Base-by-base conservation (phyloP, 2,329 filamentous ascomycete species). In the Alternaria sp. region DNA sequence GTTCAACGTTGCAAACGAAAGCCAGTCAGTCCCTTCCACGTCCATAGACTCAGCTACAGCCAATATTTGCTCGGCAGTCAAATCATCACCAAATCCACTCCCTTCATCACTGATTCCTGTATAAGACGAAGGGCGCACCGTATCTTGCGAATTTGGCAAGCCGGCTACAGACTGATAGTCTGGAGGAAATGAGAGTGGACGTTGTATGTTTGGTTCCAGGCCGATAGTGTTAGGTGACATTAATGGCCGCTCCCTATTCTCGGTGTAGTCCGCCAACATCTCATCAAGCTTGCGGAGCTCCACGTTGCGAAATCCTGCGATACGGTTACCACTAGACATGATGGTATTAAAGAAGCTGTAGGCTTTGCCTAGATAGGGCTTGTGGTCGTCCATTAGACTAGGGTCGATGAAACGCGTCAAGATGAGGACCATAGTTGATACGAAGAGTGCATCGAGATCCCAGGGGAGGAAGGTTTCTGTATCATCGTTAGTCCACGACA, bases 21-120 rank as follows among this genome's bases (percentile, higher is more conserved):
- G 75, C 81, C 83, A 85, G 43, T 84, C 83, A 2, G 82, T 82
- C 30, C 83, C 81, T 12, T 68, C 71, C 12, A 71, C 53, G 66
- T 82, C 84, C 59, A 86, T 84, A 12, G 82, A 84, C 49, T 85
- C 82, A 0, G 83, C 83, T 63, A 85, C 79, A 4, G 82, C 83
- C 64, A 85, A 79, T 43, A 85, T 83, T 55, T 85, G 82, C 2
- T 80, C 82, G 2, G 82, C 80, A 0, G 82, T 84, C 12, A 85
- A 69, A 37, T 80, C 81, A 18, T 79, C 75, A 20, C 78, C 77
- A 28, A 75, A 72, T 4, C 68, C 71, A 58, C 71, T 71, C n/a
- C 73, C 65, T 46, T 71, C 66, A 23, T 73, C 65, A 53, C 71
- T 71, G 20, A 74, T 54, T 5, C 68, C 61, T 15, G 66, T 63